Conservation (phyloP, 352 stramenopile genomes). For the Phytophthora sojae region DNA sequence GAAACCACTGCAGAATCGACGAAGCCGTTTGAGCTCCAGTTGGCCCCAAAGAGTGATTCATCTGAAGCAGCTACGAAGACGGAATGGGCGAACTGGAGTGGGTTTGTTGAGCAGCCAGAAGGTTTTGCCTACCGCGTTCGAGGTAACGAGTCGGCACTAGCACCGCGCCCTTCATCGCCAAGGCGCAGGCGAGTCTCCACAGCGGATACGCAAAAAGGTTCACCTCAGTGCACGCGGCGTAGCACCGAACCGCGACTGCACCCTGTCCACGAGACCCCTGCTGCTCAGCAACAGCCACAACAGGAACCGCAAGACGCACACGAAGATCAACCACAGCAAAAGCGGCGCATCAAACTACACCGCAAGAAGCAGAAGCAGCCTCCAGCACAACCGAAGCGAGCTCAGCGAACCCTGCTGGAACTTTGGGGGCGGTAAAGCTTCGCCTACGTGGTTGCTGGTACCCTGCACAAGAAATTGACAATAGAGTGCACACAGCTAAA, state of each 20-base stretch:
- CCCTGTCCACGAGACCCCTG: conserved; percentile 22
- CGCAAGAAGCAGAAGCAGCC: conserved; percentile 18
- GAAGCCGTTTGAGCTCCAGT: conserved; percentile 28
- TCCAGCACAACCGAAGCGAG: conserved; percentile 20
- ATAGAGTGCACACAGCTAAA: conserved; percentile 18
- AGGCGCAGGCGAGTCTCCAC: conserved; percentile 11
- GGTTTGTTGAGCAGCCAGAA: conserved; percentile 42
- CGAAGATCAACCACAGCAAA: conserved; percentile 8
- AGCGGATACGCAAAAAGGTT: conserved; percentile 12
- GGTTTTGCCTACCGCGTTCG: conserved; percentile 41
- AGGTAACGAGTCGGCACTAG: conserved; percentile 14
- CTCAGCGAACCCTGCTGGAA: conserved; percentile 52
- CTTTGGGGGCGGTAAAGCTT: conserved; percentile 36
- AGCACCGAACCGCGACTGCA: conserved; percentile 32
- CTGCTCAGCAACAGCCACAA: conserved; percentile 20
- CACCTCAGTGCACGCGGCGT: conserved; percentile 37
- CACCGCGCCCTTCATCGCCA: conserved; percentile 5
- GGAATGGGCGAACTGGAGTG: conserved; percentile 45
- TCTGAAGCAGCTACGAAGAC: conserved; percentile 7
- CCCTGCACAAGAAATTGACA: neutral
- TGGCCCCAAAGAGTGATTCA: conserved; percentile 1
- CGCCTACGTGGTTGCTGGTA: neutral
- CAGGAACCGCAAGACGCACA: conserved; percentile 17
- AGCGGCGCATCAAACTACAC: conserved; percentile 23
- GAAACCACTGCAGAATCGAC: neutral